Evolutionary conservation across 2,329 filamentous ascomycete species (phyloP), one percentile per base, ranked within the genome.

Genomic region (Alternaria solani): DNA sequence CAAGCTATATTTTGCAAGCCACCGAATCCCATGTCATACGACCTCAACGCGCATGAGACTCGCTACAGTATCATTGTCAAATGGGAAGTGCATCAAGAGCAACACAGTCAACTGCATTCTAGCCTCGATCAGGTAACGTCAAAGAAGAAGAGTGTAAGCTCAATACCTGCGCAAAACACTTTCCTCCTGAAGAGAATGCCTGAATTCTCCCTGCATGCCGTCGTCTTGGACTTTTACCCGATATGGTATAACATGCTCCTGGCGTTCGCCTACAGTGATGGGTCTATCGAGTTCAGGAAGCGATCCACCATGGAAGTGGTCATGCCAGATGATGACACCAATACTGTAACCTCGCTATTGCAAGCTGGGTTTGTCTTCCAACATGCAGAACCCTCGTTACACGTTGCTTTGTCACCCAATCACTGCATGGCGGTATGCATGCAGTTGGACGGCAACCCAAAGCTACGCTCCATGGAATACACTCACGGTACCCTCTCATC

Each of bases 241-340:
- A 83, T 91, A 18, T 90, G 91, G 68, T 88, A 90, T 61, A 90
- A 91, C 49, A 92, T 88, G 59, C 84, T 91, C 2, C 65, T 97
- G 2, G 88, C 90, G 30, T 83, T 97, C 59, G 85, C 86, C 26
- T 92, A 92, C 68, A 91, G 91, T 62, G 93, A 97, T 74, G 92
- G 94, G 11, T 90, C 88, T 0, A 83, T 96, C 4, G 89, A 95
- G 67, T 92, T 94, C 76, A 88, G 92, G 57, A 91, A 96, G 71
- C 87, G 93, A 11, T 84, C 86, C 48, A 91, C 87, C 0, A 90
- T 96, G 85, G 84, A 87, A 5, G 84, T 89, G 54, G 81, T 94
- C 1, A 88, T 87, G 63, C 85, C 86, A 5, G 86, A 90, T 57
- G 84, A 85, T 28, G 89, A 91, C 68, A 79, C 87, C 7, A 85